These are phyloP conservation scores for Trametes gibbosa DNA, from an alignment of 768 basidiomycete species.

Conservation along the genomic window DNA sequence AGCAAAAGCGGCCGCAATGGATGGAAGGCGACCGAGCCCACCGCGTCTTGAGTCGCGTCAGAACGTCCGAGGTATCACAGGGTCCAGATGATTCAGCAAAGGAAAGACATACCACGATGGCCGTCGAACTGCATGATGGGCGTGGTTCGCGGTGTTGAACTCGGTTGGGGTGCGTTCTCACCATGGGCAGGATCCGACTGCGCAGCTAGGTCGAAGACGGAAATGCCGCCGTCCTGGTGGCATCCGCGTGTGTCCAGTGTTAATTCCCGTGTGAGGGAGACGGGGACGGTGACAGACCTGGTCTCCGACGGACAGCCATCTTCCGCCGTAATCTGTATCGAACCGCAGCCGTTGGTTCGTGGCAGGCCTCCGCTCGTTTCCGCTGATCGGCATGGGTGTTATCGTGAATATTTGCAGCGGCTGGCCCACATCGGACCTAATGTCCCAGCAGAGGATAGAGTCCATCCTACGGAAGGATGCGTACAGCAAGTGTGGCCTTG, in stretches of 20 bases:
- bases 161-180: constrained; percentile 9
- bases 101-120: constrained; percentile 8
- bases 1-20: constrained; percentile 57
- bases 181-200: neutral
- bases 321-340: constrained; percentile 69
- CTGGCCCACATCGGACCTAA: constrained; percentile 52
- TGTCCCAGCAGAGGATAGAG: constrained; percentile 73
- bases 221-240: constrained; percentile 55
- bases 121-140: neutral
- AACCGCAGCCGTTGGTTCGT: constrained; percentile 83
- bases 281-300: constrained; percentile 45
- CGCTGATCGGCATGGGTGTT: neutral
- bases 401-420: constrained; percentile 39
- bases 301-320: constrained; percentile 62
- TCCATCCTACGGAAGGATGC: constrained; percentile 71
- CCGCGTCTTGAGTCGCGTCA: constrained; percentile 49
- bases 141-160: constrained; percentile 8
- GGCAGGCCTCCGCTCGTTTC: neutral
- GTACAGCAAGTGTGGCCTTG: constrained; percentile 67
- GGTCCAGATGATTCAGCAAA: neutral
- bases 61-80: neutral
- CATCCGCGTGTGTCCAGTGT: neutral
- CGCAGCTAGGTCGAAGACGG: constrained; percentile 52
- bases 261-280: neutral
- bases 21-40: constrained; percentile 74